Conservation (phyloP, 2,329 filamentous ascomycete genomes). For the Alternaria viburni region DNA sequence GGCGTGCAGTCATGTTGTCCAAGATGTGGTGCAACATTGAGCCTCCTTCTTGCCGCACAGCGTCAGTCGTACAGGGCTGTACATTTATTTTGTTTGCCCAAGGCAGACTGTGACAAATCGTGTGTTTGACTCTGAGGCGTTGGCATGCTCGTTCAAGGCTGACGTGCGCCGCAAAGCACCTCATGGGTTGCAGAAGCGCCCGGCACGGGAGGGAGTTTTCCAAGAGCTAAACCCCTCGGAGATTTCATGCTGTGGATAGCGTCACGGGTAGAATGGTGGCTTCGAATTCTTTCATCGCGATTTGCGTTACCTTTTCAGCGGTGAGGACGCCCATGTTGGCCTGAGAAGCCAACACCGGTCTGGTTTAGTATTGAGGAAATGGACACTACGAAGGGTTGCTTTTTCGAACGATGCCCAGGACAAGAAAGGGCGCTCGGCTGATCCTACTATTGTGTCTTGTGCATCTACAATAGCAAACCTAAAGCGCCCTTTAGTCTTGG, state of each 20-base stretch:
- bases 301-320: not conserved
- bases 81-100: constrained; percentile 1
- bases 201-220: not conserved
- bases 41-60: not conserved
- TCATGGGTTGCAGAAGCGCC: constrained; percentile 1
- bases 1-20: not conserved
- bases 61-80: constrained; percentile 3
- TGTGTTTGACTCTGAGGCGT: not conserved
- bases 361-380: not conserved
- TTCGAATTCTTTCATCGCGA: not conserved
- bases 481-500: not conserved
- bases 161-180: not conserved
- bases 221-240: constrained; percentile 3
- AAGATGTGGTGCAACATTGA: constrained; percentile 5
- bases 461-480: not conserved
- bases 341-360: not conserved
- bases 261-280: not conserved
- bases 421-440: not conserved
- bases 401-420: not conserved
- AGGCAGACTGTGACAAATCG: constrained; percentile 9
- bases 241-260: not conserved
- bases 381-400: not conserved
- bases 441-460: not conserved
- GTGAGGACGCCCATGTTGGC: not conserved
- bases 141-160: not conserved